A percentile compares a stretch with the other conserved stretches of the same genome.
Conservation (phyloP, 371 early-diverging fungal genomes). For the Mortierella sp. region DNA sequence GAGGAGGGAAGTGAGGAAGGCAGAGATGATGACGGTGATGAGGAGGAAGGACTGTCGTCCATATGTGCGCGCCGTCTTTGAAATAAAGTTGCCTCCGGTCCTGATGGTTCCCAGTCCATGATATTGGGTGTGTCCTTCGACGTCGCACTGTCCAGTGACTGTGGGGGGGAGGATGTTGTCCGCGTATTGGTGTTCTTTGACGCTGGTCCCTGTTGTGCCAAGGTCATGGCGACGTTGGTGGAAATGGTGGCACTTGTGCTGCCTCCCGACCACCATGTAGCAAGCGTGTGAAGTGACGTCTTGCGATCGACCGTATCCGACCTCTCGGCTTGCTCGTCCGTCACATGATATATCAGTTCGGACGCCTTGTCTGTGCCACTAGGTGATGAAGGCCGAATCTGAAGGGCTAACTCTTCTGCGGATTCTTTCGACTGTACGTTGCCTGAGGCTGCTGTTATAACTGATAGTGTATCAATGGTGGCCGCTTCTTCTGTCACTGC, state of each 20-base stretch:
- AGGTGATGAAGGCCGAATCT: not conserved
- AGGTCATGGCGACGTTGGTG: constrained; percentile 10
- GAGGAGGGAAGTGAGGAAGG: constrained; percentile 34
- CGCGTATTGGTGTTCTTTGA: not conserved
- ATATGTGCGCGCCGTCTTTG: constrained; percentile 1
- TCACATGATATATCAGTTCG: not conserved
- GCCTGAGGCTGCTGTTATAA: not conserved
- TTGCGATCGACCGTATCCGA: constrained; percentile 6
- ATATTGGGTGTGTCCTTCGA: not conserved
- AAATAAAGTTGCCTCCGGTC: constrained; percentile 25
- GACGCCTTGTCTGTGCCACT: not conserved
- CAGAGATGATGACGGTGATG: constrained; percentile 13
- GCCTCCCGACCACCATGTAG: constrained; percentile 46
- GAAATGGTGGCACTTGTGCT: not conserved
- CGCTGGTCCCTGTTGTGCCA: constrained; percentile 10
- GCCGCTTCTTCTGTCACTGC: not conserved
- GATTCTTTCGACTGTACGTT: not conserved
- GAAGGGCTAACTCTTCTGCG: not conserved
- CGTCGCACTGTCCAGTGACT: not conserved
- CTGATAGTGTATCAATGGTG: not conserved
- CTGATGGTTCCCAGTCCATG: constrained; percentile 49
- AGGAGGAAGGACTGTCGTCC: not conserved
- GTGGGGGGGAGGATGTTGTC: not conserved
- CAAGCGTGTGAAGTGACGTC: constrained; percentile 16
- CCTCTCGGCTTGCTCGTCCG: not conserved